Evolutionary conservation across 192 early-diverging fungal genomes (phyloP), one percentile per base, ranked within the genome.

Genomic region (Gonapodya prolifera): DNA sequence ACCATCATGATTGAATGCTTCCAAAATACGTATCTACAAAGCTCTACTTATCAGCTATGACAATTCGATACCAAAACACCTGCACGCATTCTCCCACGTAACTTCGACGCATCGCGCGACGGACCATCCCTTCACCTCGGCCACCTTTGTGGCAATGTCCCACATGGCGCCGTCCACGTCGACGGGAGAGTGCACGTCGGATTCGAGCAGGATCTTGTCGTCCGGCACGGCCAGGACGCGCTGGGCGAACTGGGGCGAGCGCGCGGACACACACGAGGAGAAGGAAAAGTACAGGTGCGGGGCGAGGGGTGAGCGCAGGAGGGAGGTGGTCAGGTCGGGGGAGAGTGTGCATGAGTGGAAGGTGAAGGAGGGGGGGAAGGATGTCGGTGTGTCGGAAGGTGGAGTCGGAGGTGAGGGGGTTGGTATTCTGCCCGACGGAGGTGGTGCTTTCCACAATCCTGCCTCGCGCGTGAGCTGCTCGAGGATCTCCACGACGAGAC

Each of bases 281-380:
- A 95, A 95, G 28, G 89, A 90, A 77, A 95, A 90, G 75, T 91
- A 98, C 0, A 93, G 82, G 45, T 17, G 45, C 86, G 81, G 71
- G 69, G 35, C 73, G 78, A 80, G 70, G 18, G 80, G 80, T 74
- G 85, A 80, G 61, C 82, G 78, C 1, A 84, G 35, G 30, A 93
- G 84, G 1, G 79, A 78, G 33, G 80, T 82, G 23, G 93, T 78
- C 80, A 91, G 90, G 70, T 96, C 93, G 30, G 86, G 77, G 30
- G 91, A 92, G 30, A 93, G 94, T 2, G 91, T 90, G 79, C 88
- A 98, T 23, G 94, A 95, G 78, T 98, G 96, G 75, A 95, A 83
- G 81, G 92, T 94, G 69, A 97, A 86, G 31, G 89, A 84, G 0
- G 92, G 90, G 13, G 91, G 45, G 13, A 69, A n/a, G n/a, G n/a